Evolutionary conservation across 1,284 basidiomycete species (phyloP).

Genomic region (Wallemia ichthyophaga): DNA sequence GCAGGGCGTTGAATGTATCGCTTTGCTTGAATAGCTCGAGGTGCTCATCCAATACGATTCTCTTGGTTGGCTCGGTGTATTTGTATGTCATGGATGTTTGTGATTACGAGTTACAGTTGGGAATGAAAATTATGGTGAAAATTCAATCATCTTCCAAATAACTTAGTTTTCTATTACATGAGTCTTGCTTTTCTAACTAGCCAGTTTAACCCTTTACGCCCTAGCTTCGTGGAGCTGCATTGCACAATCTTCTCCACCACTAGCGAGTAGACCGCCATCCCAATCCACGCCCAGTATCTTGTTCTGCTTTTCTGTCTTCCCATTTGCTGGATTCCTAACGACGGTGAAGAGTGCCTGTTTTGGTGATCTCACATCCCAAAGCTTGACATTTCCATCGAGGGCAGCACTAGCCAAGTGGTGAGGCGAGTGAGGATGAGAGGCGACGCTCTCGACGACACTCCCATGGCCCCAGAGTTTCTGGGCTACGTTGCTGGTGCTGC

Average conservation of each 20-base stretch:
- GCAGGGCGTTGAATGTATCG: conserved; percentile 34
- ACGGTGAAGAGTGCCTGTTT: conserved; percentile 27
- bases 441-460: conserved; percentile 40
- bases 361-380: conserved; percentile 50
- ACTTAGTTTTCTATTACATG: too few species aligned
- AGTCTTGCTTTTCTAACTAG: too few species aligned
- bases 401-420: conserved; percentile 48
- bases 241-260: neutral
- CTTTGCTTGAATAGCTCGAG: conserved; percentile 55
- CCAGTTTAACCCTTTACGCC: too few species aligned
- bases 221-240: neutral
- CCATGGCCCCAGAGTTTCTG: conserved; percentile 30
- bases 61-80: conserved; percentile 24
- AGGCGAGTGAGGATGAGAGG: conserved; percentile 25
- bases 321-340: conserved; percentile 3
- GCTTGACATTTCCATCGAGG: conserved; percentile 47
- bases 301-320: neutral
- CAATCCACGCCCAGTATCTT: neutral
- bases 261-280: neutral
- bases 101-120: neutral
- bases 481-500: conserved; percentile 23
- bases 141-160: too few species aligned
- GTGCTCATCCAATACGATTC: conserved; percentile 47
- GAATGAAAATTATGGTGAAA: too few species aligned
- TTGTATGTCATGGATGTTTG: neutral